phyloP scores from a whole-genome alignment of 805 yeast genomes.

The Priceomyces carsonii region DNA sequence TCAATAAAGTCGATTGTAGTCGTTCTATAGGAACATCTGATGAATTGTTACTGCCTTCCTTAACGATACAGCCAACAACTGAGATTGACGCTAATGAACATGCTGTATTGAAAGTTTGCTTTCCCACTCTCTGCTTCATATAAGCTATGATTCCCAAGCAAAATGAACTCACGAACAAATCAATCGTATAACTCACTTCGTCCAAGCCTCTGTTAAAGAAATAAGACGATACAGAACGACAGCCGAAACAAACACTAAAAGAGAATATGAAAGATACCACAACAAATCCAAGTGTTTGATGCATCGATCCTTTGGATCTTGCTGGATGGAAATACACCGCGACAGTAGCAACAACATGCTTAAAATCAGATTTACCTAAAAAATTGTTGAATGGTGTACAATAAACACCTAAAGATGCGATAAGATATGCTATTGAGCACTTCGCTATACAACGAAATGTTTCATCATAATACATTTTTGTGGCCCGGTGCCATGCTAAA shows the following conservation, averaged over 20 bases:
- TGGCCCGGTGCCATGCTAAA: neutral
- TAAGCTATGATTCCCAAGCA: slow-evolving; percentile 69
- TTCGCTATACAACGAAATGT: slow-evolving; percentile 46
- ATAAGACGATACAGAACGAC: slow-evolving; percentile 52
- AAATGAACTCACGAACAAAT: slow-evolving; percentile 51
- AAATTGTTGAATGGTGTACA: slow-evolving; percentile 47
- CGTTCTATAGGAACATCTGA: slow-evolving; percentile 57
- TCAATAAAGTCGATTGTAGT: slow-evolving; percentile 52
- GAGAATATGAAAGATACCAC: slow-evolving; percentile 53
- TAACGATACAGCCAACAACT: slow-evolving; percentile 66
- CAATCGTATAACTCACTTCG: slow-evolving; percentile 51
- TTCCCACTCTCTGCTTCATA: slow-evolving; percentile 65
- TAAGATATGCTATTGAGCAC: slow-evolving; percentile 70
- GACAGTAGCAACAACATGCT: slow-evolving; percentile 80
- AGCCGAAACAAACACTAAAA: slow-evolving; percentile 49
- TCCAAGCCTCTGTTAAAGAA: slow-evolving; percentile 48
- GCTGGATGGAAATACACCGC: slow-evolving; percentile 86
- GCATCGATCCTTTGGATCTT: slow-evolving; percentile 77
- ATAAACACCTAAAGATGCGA: slow-evolving; percentile 76
- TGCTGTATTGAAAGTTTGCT: slow-evolving; percentile 76
- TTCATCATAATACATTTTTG: slow-evolving; percentile 14
- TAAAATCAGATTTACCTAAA: slow-evolving; percentile 68
- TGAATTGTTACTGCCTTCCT: slow-evolving; percentile 68
- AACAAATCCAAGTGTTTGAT: slow-evolving; percentile 68
- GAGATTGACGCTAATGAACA: slow-evolving; percentile 76